Conservation (phyloP, 495 filamentous ascomycete species). For the Penicillium angulare region DNA sequence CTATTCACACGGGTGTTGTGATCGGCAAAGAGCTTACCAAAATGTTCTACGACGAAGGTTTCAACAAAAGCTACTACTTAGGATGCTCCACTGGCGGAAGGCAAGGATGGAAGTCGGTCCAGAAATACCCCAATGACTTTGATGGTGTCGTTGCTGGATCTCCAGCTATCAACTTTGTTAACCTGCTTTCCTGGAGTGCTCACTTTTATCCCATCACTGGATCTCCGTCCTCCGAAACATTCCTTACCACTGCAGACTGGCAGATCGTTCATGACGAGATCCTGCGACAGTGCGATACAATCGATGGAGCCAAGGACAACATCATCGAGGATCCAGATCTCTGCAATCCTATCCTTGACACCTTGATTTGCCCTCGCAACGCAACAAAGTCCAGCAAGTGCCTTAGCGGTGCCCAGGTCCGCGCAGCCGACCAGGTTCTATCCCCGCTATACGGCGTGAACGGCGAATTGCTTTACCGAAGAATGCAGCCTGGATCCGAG, state of each 20-base stretch:
- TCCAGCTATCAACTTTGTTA: conserved; percentile 49
- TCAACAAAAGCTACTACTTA: conserved; percentile 52
- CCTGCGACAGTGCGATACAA: conserved; percentile 61
- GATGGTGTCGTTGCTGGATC: conserved; percentile 68
- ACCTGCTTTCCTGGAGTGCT: conserved; percentile 53
- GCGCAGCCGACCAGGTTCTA: conserved; percentile 55
- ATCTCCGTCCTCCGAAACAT: conserved; percentile 41
- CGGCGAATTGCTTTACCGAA: conserved; percentile 55
- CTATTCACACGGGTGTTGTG: conserved; percentile 51
- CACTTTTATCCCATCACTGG: conserved; percentile 52
- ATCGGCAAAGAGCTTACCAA: conserved; percentile 49
- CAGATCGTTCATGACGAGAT: conserved; percentile 55
- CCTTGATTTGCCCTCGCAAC: conserved; percentile 48
- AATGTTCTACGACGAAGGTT: conserved; percentile 44
- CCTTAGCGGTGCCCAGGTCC: conserved; percentile 54
- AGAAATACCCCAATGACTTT: conserved; percentile 54
- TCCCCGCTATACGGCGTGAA: conserved; percentile 48
- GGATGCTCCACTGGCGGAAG: conserved; percentile 58
- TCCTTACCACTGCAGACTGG: conserved; percentile 52
- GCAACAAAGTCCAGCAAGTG: conserved; percentile 41
- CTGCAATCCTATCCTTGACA: conserved; percentile 54
- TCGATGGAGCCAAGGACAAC: conserved; percentile 62
- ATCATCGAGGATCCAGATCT: conserved; percentile 61
- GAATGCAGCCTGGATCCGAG: conserved; percentile 48
- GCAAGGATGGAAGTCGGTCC: conserved; percentile 50